phyloP scores from a whole-genome alignment of 345 rosid genomes.

The Citrus glauca region DNA sequence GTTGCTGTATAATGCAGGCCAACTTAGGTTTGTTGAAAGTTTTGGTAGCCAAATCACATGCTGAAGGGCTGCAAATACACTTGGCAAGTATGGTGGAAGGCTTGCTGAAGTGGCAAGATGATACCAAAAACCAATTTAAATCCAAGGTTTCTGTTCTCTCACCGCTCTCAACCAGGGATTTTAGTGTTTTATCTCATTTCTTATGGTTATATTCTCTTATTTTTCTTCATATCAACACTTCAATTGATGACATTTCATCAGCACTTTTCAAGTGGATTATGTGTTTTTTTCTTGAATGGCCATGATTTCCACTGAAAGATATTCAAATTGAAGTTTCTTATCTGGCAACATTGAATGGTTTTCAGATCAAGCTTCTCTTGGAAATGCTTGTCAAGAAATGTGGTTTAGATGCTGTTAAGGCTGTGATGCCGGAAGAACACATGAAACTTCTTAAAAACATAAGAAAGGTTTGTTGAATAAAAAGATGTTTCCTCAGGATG shows the following conservation, averaged over 20 bases:
- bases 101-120: conserved; percentile 81
- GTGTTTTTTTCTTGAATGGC: not conserved
- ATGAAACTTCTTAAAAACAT: conserved; percentile 91
- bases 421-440: conserved; percentile 97
- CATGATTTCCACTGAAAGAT: not conserved
- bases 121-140: conserved; percentile 77
- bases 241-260: not conserved
- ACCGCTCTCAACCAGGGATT: not conserved
- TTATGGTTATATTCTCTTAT: not conserved
- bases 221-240: not conserved
- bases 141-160: conserved; percentile 59
- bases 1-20: conserved; percentile 59
- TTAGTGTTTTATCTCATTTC: not conserved
- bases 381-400: conserved; percentile 97
- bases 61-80: conserved; percentile 73
- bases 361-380: conserved; percentile 80
- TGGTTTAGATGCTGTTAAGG: conserved; percentile 88
- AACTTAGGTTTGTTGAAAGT: conserved; percentile 87
- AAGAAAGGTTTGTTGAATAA: conserved; percentile 60
- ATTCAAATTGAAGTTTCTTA: not conserved
- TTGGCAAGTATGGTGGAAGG: conserved; percentile 76
- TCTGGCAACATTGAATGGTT: not conserved
- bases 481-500: not conserved
- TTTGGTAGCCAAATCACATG: conserved; percentile 84
- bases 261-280: not conserved